Evolutionary conservation across 169 alveolate genomes (phyloP), one percentile per base, ranked within the genome.

Genomic region (Plasmodium billcollinsi): DNA sequence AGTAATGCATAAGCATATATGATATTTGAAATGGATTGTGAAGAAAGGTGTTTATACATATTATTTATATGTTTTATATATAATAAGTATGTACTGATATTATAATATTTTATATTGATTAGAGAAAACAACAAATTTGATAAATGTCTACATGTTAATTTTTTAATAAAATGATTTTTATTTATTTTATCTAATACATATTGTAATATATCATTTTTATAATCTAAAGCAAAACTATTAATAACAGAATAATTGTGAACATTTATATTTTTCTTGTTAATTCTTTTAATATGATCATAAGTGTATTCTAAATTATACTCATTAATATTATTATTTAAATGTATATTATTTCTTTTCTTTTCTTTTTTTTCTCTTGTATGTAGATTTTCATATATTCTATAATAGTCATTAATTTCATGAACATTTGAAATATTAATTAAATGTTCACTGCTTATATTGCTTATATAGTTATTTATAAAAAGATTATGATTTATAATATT

Each of bases 161-260:
- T 83, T 66, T 83, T 83, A 49, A 83, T 58, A 49, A 83, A 83
- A 63, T 69, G 70, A 63, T 83, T 83, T 67, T 83, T 83, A 63
- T 83, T 83, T 26, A 83, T 47, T 56, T 69, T 56, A 58, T 83
- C 67, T 45, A 83, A 21, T 29, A 83, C 21, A 50, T 83, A 72
- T 49, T 83, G 91, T 21, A 83, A 12, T 39, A 83, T 83, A n/a
- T 83, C 91, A 63, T 83, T 67, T 29, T 67, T 83, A 26, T 83
- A 83, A 50, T 83, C 85, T 11, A 83, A 49, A 29, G 56, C 54
- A 49, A 33, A 72, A 21, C 45, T 29, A 49, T 74, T 69, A 3
- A 50, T 47, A 47, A 11, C 50, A 15, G 33, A 58, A 15, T 21
- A 15, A 33, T 8, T 43, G 14, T 78, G 54, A 49, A 66, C 18